Evolutionary conservation across 768 basidiomycete genomes (phyloP).

Genomic region (Tricholoma sp.): DNA sequence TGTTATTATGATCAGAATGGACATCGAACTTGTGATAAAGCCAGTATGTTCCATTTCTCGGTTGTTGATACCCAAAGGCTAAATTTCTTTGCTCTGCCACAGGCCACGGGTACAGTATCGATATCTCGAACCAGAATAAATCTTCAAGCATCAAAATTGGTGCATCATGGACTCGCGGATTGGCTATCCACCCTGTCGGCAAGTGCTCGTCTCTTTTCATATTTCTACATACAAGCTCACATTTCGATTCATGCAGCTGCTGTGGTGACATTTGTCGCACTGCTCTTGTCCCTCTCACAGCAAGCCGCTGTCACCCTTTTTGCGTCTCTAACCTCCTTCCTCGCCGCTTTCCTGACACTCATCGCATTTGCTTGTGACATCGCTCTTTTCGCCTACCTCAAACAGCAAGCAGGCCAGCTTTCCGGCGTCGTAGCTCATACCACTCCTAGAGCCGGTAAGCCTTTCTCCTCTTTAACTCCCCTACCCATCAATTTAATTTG

Average conservation of each 20-base stretch:
- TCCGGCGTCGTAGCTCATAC: slow-evolving; percentile 39
- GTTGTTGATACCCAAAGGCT: not conserved
- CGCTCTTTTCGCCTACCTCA: slow-evolving; percentile 60
- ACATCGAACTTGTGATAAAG: slow-evolving; percentile 41
- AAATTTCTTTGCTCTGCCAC: not conserved
- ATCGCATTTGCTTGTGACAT: slow-evolving; percentile 77
- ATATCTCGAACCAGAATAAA: slow-evolving; percentile 32
- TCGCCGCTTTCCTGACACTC: slow-evolving; percentile 63
- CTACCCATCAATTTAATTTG: not conserved
- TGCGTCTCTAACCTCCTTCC: slow-evolving; percentile 63
- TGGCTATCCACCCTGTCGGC: slow-evolving; percentile 77
- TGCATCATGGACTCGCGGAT: slow-evolving; percentile 65
- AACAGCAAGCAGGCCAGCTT: slow-evolving; percentile 52
- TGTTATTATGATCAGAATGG: slow-evolving; percentile 47
- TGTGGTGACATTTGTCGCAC: slow-evolving; percentile 58
- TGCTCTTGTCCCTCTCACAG: slow-evolving; percentile 56
- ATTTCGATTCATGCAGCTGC: slow-evolving; percentile 28
- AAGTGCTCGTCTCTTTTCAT: slow-evolving; percentile 17
- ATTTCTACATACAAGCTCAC: not conserved
- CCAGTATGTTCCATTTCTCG: slow-evolving; percentile 33
- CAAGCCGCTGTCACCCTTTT: slow-evolving; percentile 54
- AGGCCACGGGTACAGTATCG: slow-evolving; percentile 56
- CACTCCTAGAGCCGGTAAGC: slow-evolving; percentile 58
- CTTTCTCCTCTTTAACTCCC: not conserved
- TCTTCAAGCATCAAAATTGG: slow-evolving; percentile 37